Conservation (phyloP, 2,329 filamentous ascomycete species). For the Xylaria polymorpha region DNA sequence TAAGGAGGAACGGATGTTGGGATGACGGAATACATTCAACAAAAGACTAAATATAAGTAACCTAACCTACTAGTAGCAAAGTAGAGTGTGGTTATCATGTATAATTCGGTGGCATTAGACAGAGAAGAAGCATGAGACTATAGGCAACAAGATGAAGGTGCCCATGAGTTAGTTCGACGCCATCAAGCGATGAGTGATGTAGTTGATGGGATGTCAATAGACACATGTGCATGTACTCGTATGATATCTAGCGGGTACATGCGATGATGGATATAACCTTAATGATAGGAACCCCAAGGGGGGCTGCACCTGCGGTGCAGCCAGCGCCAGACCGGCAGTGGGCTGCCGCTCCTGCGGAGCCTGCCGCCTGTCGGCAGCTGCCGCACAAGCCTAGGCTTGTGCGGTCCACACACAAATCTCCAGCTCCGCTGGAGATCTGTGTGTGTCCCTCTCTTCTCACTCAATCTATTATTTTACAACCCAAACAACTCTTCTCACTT, state of each 20-base stretch:
- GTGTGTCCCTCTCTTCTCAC: too few species aligned
- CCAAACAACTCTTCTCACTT: too few species aligned
- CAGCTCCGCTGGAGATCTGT: too few species aligned
- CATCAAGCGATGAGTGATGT: conserved; percentile 5
- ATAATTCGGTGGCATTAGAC: conserved; percentile 5
- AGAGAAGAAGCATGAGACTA: conserved; percentile 6
- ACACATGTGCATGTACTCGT: conserved; percentile 23
- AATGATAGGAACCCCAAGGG: too few species aligned
- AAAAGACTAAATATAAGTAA: conserved; percentile 1
- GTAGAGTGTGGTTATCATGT: background rate
- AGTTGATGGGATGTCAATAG: conserved; percentile 8
- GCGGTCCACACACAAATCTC: too few species aligned
- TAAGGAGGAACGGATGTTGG: conserved; percentile 4
- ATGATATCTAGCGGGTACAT: conserved; percentile 13
- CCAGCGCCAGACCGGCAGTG: too few species aligned
- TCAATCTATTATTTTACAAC: too few species aligned
- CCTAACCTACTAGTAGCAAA: too few species aligned
- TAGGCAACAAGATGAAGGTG: background rate
- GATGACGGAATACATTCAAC: conserved; percentile 27
- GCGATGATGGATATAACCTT: background rate
- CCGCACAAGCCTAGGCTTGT: too few species aligned
- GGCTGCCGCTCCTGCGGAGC: too few species aligned
- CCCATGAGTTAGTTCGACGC: background rate
- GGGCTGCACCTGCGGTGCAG: too few species aligned
- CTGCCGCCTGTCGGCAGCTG: too few species aligned